Percentiles rank a stretch among this genome's conserved stretches.
These are phyloP conservation scores for Zelopaecilomyces penicillatus DNA, from an alignment of 2,329 filamentous ascomycete genomes.

Conservation along the genomic window DNA sequence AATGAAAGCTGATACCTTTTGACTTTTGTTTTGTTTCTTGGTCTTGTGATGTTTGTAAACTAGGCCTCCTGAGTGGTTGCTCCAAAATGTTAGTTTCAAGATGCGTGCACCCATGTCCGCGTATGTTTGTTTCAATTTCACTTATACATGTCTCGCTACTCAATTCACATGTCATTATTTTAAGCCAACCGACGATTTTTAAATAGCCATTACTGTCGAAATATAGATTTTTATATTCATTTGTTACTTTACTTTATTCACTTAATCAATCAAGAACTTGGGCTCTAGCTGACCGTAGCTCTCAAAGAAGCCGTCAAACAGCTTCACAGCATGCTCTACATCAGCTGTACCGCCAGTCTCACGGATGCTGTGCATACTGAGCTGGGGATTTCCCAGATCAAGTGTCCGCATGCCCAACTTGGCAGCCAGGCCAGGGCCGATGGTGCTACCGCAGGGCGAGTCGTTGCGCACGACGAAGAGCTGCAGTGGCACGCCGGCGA, in stretches of 20 bases:
- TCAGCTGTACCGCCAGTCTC: conserved; percentile 87
- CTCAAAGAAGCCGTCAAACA: conserved; percentile 83
- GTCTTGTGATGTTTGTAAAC: too few species aligned
- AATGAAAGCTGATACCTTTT: too few species aligned
- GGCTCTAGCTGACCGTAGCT: conserved; percentile 75
- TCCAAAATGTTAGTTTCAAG: too few species aligned
- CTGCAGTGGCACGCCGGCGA: conserved; percentile 75
- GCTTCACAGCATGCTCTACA: conserved; percentile 72
- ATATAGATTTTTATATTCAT: too few species aligned
- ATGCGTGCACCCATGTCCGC: too few species aligned
- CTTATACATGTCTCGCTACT: too few species aligned
- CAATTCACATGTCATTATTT: too few species aligned
- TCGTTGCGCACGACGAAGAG: conserved; percentile 96
- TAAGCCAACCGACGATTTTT: too few species aligned
- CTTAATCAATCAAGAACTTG: conserved; percentile 73
- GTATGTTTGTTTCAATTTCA: too few species aligned
- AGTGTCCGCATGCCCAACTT: conserved; percentile 80
- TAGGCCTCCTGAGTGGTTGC: too few species aligned
- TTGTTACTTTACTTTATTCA: background rate
- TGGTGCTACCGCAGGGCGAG: conserved; percentile 88
- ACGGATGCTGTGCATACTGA: conserved; percentile 94
- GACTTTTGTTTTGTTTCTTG: too few species aligned
- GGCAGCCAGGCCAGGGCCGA: conserved; percentile 91
- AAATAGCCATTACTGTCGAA: too few species aligned
- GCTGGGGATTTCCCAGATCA: conserved; percentile 86